Evolutionary conservation across 31 red algal genomes (phyloP), one percentile per base, ranked within the genome.

Genomic region (Asparagopsis taxiformis): DNA sequence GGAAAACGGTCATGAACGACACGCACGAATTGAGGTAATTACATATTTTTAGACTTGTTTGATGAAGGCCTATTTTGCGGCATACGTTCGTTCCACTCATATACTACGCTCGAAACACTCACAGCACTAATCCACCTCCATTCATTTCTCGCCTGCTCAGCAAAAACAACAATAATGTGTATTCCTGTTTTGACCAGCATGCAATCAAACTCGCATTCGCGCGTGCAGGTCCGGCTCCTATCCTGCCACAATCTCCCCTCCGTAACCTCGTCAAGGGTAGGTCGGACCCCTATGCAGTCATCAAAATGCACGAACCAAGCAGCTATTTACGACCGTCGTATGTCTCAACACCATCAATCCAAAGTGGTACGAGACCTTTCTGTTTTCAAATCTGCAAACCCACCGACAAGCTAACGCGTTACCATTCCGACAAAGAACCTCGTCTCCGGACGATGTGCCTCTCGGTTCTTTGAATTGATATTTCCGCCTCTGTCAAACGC

Each of bases 341-440:
- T 73, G 66, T 51, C 79, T 84, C 59, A 84, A 84, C 79, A 84
- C 66, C 35, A 34, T 84, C n/a, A 29, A 72, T 39, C 79, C 79
- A 2, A 64, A 39, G 6, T 84, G 79, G 79, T 73, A 84, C 39
- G 24, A 84, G 32, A 50, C 52, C 67, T 63, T 84, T 31, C 10
- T 44, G 16, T 84, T 84, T 58, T 34, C 64, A 44, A 30, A 70
- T 64, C 31, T 70, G n/a, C 31, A n/a, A 59, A 19, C 63, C 64
- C 23, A 48, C 32, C 64, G 77, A 81, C 65, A 54, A 70, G 3
- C 53, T 81, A 34, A 30, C 48, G 33, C 44, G 68, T 11, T 49
- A 46, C 33, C 53, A 59, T 33, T 69, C 59, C 32, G 77, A 81
- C 55, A 68, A 51, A 35, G 70, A 81, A 22, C 31, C 58, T 2